Base-by-base conservation (phyloP, 2,329 filamentous ascomycete genomes). In the Hypomyces perniciosus region DNA sequence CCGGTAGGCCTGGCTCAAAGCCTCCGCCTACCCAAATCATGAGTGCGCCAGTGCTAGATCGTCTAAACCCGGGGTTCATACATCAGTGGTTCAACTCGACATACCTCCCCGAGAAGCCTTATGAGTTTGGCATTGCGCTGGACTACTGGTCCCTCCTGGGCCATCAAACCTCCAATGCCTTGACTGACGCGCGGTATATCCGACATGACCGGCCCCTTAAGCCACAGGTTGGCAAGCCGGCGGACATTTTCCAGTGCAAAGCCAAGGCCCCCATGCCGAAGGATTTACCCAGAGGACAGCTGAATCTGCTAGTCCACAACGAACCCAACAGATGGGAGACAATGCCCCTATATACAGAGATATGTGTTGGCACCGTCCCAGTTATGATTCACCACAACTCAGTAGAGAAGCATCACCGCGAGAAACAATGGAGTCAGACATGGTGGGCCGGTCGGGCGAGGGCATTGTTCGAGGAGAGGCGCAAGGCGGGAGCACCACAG, bases 381-480 rank as follows among this genome's bases (percentile, higher is more conserved):
- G 60, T 59, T 48, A 61, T 65, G 50, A 58, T 65, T 3, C 62
- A 64, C 26, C 63, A 65, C 53, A 63, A 62, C 54, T 57, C 56
- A 31, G 41, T 56, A 27, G 51, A 59, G 42, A 60, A 61, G 50
- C 28, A 20, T 4, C 46, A 54, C 35, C 50, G 59, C n/a, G 54
- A 60, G 33, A 40, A 12, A 12, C 58, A 62, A 46, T 65, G 62
- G 62, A 26, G 52, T 10, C 43, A 56, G 48, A 55, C 57, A 27
- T 65, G 62, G 61, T 62, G 61, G 61, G 53, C 59, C 30, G 56
- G 56, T 0, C 45, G 49, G 4, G 47, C 54, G 8, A 52, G 57
- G 8, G 29, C 26, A 6, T 48, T 65, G 26, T 44, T 65, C 8
- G 52, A 62, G 13, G 44, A 47, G 29, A 44, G 57, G 26, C 41